Conservation (phyloP, 805 yeast species). For the Blastobotrys muscicola region DNA sequence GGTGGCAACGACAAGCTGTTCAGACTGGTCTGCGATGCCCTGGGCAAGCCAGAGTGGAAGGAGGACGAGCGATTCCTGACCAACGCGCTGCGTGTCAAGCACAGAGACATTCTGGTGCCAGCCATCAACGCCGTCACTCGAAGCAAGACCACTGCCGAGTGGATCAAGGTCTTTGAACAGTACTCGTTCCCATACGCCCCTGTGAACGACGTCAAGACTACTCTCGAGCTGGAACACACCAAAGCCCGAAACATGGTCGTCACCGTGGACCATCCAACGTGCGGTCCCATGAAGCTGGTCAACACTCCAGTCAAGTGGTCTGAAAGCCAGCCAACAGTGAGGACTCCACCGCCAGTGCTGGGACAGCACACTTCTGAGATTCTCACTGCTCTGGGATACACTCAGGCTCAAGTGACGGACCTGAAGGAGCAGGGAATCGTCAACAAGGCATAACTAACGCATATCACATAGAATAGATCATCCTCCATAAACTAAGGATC, state of each 20-base stretch:
- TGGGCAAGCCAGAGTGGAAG: slow-evolving; percentile 31
- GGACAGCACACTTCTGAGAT: slow-evolving; percentile 32
- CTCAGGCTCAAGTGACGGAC: slow-evolving; percentile 16
- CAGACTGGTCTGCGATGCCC: slow-evolving; percentile 25
- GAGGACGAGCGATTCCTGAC: slow-evolving; percentile 26
- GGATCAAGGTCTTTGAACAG: slow-evolving; percentile 28
- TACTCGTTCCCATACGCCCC: slow-evolving; percentile 33
- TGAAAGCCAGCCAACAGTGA: slow-evolving; percentile 26
- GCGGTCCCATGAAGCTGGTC: slow-evolving; percentile 30
- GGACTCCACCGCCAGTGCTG: slow-evolving; percentile 30
- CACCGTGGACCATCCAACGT: slow-evolving; percentile 27
- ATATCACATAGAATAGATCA: not conserved
- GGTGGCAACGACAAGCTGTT: slow-evolving; percentile 34
- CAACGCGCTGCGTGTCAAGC: slow-evolving; percentile 30
- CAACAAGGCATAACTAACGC: slow-evolving; percentile 1
- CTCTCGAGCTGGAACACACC: slow-evolving; percentile 30
- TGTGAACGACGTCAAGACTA: slow-evolving; percentile 30
- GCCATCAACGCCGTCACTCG: slow-evolving; percentile 24
- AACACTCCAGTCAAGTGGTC: slow-evolving; percentile 33
- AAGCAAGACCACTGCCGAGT: slow-evolving; percentile 27
- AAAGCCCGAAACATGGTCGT: slow-evolving; percentile 31
- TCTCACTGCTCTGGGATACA: slow-evolving; percentile 19
- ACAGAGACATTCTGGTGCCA: slow-evolving; percentile 27
- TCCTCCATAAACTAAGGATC: too few species aligned
- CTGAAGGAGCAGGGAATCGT: slow-evolving; percentile 21